Conservation (phyloP, 345 rosid genomes). For the Brassica rapa region DNA sequence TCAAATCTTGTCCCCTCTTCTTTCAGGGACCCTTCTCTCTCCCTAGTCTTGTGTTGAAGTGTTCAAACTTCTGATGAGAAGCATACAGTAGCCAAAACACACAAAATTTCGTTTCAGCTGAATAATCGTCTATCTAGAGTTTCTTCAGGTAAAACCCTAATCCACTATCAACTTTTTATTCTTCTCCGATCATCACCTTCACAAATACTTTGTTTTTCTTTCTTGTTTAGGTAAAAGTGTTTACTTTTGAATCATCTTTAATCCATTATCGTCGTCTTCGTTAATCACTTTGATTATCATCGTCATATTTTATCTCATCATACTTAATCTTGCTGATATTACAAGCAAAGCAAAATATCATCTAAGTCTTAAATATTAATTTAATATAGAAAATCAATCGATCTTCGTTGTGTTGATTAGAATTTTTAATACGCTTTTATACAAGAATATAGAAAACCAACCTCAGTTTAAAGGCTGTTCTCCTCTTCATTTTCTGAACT, state of each 20-base stretch:
- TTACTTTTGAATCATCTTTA: slow-evolving; percentile 10
- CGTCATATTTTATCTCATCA: slow-evolving; percentile 23
- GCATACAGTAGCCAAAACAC: slow-evolving; percentile 3
- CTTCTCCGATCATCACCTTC: neutral
- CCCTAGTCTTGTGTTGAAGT: slow-evolving; percentile 38
- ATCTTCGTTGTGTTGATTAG: neutral
- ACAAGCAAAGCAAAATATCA: slow-evolving; percentile 43
- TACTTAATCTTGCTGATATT: slow-evolving; percentile 43
- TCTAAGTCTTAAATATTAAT: slow-evolving; percentile 3
- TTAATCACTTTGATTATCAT: slow-evolving; percentile 26
- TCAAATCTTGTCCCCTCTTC: slow-evolving; percentile 38
- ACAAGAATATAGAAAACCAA: neutral
- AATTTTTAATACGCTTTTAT: neutral
- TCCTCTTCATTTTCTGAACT: slow-evolving; percentile 10
- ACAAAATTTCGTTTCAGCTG: slow-evolving; percentile 11
- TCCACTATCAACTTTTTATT: slow-evolving; percentile 7
- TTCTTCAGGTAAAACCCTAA: slow-evolving; percentile 44
- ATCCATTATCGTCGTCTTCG: slow-evolving; percentile 13
- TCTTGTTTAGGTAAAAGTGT: slow-evolving; percentile 10
- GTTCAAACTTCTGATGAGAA: slow-evolving; percentile 16
- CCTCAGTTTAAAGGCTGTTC: neutral
- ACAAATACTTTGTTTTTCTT: slow-evolving; percentile 4
- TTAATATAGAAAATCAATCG: neutral
- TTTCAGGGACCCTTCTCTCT: slow-evolving; percentile 28
- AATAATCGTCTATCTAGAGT: slow-evolving; percentile 20